A percentile compares a stretch with the other conserved stretches of the same genome.
These are phyloP conservation scores for Claviceps africana DNA, from an alignment of 2,329 filamentous ascomycete species.

Conservation along the genomic window DNA sequence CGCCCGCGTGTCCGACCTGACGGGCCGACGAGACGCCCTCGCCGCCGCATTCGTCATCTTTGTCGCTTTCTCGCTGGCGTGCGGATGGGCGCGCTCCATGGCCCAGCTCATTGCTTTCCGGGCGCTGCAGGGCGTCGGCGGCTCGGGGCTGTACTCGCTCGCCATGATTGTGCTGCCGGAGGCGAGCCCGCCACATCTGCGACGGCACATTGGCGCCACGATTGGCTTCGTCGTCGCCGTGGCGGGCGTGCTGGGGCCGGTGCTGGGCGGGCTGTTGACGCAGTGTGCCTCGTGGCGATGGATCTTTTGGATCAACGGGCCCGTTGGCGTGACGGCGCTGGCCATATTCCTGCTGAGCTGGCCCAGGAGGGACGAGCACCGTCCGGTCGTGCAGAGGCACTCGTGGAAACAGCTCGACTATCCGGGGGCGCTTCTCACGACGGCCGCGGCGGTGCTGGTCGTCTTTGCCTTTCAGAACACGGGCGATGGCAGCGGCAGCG, in stretches of 20 bases:
- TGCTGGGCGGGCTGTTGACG: slow-evolving; percentile 37
- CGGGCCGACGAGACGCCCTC: slow-evolving; percentile 40
- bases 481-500: too few relatives aligned
- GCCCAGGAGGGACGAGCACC: slow-evolving; percentile 27
- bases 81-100: slow-evolving; percentile 23
- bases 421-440: slow-evolving; percentile 36
- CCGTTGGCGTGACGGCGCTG: slow-evolving; percentile 33
- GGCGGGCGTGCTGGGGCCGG: slow-evolving; percentile 36
- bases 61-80: slow-evolving; percentile 41
- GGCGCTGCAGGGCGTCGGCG: slow-evolving; percentile 36
- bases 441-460: slow-evolving; percentile 38
- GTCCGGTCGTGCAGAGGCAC: slow-evolving; percentile 23
- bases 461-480: slow-evolving; percentile 45
- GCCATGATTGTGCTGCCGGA: slow-evolving; percentile 42
- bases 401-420: slow-evolving; percentile 39
- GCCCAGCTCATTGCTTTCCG: slow-evolving; percentile 35
- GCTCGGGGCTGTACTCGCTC: slow-evolving; percentile 38
- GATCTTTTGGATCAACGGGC: slow-evolving; percentile 47
- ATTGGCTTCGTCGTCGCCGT: slow-evolving; percentile 35
- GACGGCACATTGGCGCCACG: slow-evolving; percentile 29
- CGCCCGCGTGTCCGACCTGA: slow-evolving; percentile 38
- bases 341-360: slow-evolving; percentile 34
- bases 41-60: slow-evolving; percentile 37
- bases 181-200: slow-evolving; percentile 26
- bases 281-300: slow-evolving; percentile 37